Evolutionary conservation across 139 green algal species (phyloP).

Genomic region (Mesotaenium endlicherianum): DNA sequence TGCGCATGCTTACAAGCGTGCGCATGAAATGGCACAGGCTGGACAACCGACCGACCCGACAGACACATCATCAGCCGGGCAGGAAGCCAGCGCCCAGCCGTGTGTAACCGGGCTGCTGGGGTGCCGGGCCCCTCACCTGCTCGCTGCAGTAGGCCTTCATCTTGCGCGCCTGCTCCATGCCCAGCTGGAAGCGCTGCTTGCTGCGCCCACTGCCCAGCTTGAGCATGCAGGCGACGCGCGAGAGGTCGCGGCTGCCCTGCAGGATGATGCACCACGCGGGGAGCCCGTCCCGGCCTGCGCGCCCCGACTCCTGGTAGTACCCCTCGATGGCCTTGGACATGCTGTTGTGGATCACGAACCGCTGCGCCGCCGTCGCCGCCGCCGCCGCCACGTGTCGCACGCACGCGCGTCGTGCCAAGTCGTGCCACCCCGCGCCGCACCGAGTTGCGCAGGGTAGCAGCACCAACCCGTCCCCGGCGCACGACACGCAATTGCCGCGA

Average conservation of each 20-base stretch:
- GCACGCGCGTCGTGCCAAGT: no score
- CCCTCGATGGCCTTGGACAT: constrained; percentile 59
- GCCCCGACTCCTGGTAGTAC: constrained; percentile 69
- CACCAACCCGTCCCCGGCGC: no score
- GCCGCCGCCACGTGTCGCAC: no score
- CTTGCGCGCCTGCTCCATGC: constrained; percentile 24
- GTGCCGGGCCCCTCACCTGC: constrained; percentile 7
- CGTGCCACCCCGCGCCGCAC: no score
- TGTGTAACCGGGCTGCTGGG: not conserved
- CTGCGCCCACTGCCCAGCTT: not conserved
- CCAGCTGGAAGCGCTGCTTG: constrained; percentile 8
- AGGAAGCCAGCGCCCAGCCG: not conserved
- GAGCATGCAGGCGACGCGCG: constrained; percentile 48
- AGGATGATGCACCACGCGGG: constrained; percentile 58
- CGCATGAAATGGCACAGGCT: not conserved
- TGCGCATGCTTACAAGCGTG: not conserved
- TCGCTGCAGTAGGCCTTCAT: constrained; percentile 43
- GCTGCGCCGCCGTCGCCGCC: no score
- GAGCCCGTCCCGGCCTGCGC: constrained; percentile 69
- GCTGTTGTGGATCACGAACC: constrained; percentile 65
- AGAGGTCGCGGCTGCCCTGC: constrained; percentile 28
- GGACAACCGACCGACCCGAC: no score
- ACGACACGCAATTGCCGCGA: no score
- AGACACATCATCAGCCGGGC: no score
- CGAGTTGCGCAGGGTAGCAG: no score